Percentiles rank a stretch among this genome's conserved stretches.
Conservation (phyloP, 805 yeast species). For the Candida koratica region DNA sequence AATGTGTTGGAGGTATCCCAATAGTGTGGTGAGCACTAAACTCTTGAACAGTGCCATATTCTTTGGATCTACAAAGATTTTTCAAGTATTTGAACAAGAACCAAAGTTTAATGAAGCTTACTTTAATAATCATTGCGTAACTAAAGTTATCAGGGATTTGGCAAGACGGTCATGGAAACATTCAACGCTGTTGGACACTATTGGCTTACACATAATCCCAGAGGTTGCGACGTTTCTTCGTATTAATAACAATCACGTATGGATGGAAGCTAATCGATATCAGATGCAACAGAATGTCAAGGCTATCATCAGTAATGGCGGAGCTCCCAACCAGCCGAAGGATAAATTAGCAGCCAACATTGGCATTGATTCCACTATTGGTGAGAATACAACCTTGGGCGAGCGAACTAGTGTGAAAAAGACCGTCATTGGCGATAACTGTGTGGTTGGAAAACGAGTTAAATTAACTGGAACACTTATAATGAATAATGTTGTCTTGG, state of each 20-base stretch:
- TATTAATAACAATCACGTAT: conserved; percentile 72
- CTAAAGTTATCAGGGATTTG: conserved; percentile 74
- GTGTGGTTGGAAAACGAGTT: conserved; percentile 80
- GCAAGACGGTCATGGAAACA: conserved; percentile 94
- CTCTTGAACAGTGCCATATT: conserved; percentile 68
- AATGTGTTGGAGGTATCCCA: conserved; percentile 85
- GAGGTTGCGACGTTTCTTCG: conserved; percentile 67
- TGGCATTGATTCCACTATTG: conserved; percentile 84
- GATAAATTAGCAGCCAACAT: conserved; percentile 65
- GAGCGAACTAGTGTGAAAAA: conserved; percentile 86
- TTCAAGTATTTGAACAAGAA: conserved; percentile 45
- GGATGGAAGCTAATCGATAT: conserved; percentile 84
- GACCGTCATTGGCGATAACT: conserved; percentile 70
- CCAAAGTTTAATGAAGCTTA: conserved; percentile 34
- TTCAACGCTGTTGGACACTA: conserved; percentile 49
- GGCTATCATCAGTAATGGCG: neutral
- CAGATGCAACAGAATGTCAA: conserved; percentile 62
- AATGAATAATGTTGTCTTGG: conserved; percentile 65
- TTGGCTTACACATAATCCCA: conserved; percentile 71
- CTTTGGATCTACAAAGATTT: conserved; percentile 42
- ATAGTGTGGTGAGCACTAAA: conserved; percentile 69
- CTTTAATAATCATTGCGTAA: conserved; percentile 47
- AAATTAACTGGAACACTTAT: conserved; percentile 83
- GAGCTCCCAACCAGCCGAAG: conserved; percentile 19
- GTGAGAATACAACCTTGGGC: conserved; percentile 60